Conservation (phyloP, 768 basidiomycete species). For the Mrakia gelida region DNA sequence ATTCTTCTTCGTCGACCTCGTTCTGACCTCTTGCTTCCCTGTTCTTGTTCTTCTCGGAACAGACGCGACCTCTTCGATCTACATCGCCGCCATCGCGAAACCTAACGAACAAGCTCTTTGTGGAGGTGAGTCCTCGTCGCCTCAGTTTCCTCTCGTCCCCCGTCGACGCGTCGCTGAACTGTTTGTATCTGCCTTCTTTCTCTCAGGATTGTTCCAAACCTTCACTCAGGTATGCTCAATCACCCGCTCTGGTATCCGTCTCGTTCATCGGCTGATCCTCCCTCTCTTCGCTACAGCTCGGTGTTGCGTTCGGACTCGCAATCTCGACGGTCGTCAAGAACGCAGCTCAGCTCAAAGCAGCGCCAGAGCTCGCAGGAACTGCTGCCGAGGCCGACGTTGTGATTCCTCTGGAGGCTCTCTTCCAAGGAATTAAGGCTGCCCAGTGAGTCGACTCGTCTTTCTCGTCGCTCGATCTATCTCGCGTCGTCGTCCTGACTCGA, state of each 20-base stretch:
- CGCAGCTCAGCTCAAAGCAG: slow-evolving; percentile 3
- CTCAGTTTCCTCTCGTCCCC: no score
- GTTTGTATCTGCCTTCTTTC: no score
- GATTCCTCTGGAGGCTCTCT: slow-evolving; percentile 4
- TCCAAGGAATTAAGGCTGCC: slow-evolving; percentile 13
- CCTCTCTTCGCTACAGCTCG: slow-evolving; percentile 5
- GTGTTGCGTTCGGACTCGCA: slow-evolving; percentile 19
- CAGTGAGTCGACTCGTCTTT: neutral
- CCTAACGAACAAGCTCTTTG: slow-evolving; percentile 21
- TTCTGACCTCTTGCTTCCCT: neutral
- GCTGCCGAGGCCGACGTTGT: neutral
- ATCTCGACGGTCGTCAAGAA: slow-evolving; percentile 18
- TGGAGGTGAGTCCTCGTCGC: neutral
- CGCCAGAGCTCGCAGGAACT: neutral
- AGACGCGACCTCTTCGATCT: slow-evolving; percentile 13
- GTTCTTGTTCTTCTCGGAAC: neutral
- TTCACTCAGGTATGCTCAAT: neutral
- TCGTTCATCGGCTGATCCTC: neutral
- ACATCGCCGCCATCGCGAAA: neutral
- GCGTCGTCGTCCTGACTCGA: neutral
- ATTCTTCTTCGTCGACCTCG: neutral
- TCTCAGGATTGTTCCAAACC: neutral
- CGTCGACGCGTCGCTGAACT: no score
- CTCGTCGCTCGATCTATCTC: neutral
- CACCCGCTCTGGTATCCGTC: neutral